Evolutionary conservation across 2,329 filamentous ascomycete genomes (phyloP), one percentile per base, ranked within the genome.

Genomic region (Triangularia setosa): DNA sequence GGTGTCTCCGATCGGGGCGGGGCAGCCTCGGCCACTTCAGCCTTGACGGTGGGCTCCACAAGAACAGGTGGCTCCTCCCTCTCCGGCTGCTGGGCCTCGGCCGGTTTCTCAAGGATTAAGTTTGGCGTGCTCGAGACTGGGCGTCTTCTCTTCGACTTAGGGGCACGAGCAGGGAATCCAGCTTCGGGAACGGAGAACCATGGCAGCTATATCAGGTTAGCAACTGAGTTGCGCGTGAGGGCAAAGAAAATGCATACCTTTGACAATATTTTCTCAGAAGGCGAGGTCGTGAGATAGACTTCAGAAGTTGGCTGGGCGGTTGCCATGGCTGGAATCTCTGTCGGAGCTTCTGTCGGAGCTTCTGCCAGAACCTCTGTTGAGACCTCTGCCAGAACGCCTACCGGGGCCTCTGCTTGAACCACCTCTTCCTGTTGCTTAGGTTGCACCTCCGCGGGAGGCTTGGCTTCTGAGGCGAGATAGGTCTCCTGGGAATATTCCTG

Each of bases 101-200:
- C n/a, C n/a, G 40, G 40, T 48, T 48, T 48, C 8, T 48, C 40
- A 4, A 48, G 40, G 8, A 48, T 48, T n/a, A 48, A 8, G n/a
- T 11, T 48, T 9, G 40, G 40, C 6, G 40, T 48, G 7, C n/a
- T 21, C 8, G 40, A 18, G 7, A 48, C 40, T 21, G 40, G 40
- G 40, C 40, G 40, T 48, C 18, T 48, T 55, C 52, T 55, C 23
- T 16, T 25, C 52, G 52, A 55, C 52, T 55, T 55, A 4, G 52
- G 52, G 14, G 73, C 69, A 69, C 75, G 78, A 3, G 71, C 70
- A 12, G 86, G 85, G 70, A 86, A 89, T 9, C 78, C 76, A 27
- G 75, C 69, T 30, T 84, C 81, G 3, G 83, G 82, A 30, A 74
- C 75, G 0, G 85, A 87, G 25, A 80, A 71, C 85, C 86, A 88